Base-by-base conservation (phyloP, 306 rosid species). In the Herpetospermum pedunculosum region DNA sequence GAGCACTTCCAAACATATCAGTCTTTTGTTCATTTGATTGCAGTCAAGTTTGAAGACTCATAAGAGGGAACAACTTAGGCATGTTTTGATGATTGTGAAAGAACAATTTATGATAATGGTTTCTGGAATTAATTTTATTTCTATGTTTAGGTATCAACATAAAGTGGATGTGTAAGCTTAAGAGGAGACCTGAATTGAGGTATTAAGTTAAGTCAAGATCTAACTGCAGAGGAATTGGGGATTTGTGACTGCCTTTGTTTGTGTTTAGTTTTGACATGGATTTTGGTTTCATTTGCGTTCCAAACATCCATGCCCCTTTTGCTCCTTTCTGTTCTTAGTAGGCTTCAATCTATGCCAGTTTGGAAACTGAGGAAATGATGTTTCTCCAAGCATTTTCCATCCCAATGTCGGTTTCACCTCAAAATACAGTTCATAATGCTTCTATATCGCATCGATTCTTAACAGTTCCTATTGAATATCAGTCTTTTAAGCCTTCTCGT, bases 351-450 rank as follows among this genome's bases (percentile, higher is more conserved):
- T 43, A 7, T 34, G 44, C 44, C 25, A 60, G 44, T 18, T 16
- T 30, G 52, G 67, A 71, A 68, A 50, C 49, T n/a, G 52, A 38
- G 54, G 71, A 60, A 80, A 86, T 83, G 87, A 18, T 78, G 21
- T 68, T 76, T 60, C 78, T 78, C 73, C 90, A 83, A 78, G 72
- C 77, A 12, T 48, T 78, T 75, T 26, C 43, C 23, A 23, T 81
- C 14, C 80, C 84, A 6, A 77, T 71, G 75, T 71, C 64, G 58
- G 74, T 78, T 37, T 77, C 81, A 9, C 74, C 74, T 82, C 55
- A 62, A 46, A 63, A 46, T 54, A 35, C 49, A 18, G 73, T 69
- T 70, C 80, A 76, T 15, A 18, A 30, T 72, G 75, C 60, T 76
- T 73, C 68, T 58, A 69, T 6, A 75, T 76, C 32, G 19, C 67